Evolutionary conservation across 371 early-diverging fungal species (phyloP).

Genomic region (Circinella umbellata): DNA sequence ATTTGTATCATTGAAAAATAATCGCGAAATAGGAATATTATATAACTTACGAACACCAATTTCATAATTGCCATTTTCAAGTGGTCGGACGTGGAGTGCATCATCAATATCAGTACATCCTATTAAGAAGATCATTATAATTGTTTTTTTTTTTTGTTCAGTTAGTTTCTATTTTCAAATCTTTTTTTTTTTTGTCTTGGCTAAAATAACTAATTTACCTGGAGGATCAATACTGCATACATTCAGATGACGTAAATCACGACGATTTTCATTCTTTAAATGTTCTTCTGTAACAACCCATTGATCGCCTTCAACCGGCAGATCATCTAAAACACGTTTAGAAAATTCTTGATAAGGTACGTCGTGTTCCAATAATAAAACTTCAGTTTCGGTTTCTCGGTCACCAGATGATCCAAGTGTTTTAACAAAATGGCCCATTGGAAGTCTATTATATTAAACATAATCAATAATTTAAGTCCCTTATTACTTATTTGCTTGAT

Average conservation of each 20-base stretch:
- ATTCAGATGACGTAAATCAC: slow-evolving; percentile 82
- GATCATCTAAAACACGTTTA: slow-evolving; percentile 74
- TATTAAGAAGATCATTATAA: slow-evolving; percentile 10
- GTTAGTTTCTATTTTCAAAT: slow-evolving; percentile 19
- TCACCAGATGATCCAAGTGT: slow-evolving; percentile 92
- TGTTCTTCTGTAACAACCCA: slow-evolving; percentile 85
- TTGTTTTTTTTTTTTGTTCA: neutral
- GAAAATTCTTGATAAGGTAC: slow-evolving; percentile 94
- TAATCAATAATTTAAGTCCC: no score
- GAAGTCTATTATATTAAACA: slow-evolving; percentile 38
- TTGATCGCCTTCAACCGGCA: slow-evolving; percentile 87
- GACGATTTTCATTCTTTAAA: slow-evolving; percentile 63
- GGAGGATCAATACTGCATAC: slow-evolving; percentile 99
- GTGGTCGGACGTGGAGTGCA: slow-evolving; percentile 87
- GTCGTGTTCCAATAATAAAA: slow-evolving; percentile 93
- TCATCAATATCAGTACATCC: slow-evolving; percentile 99
- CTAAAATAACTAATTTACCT: slow-evolving; percentile 27
- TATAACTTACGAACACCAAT: slow-evolving; percentile 83
- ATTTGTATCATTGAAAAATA: neutral
- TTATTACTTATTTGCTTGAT: no score
- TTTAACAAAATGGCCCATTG: slow-evolving; percentile 93
- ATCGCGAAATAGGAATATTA: no score
- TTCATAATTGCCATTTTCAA: slow-evolving; percentile 91
- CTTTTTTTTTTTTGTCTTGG: neutral
- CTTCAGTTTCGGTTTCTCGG: slow-evolving; percentile 93